These are phyloP conservation scores for Cucumis melo DNA, from an alignment of 306 rosid genomes.

Conservation along the genomic window DNA sequence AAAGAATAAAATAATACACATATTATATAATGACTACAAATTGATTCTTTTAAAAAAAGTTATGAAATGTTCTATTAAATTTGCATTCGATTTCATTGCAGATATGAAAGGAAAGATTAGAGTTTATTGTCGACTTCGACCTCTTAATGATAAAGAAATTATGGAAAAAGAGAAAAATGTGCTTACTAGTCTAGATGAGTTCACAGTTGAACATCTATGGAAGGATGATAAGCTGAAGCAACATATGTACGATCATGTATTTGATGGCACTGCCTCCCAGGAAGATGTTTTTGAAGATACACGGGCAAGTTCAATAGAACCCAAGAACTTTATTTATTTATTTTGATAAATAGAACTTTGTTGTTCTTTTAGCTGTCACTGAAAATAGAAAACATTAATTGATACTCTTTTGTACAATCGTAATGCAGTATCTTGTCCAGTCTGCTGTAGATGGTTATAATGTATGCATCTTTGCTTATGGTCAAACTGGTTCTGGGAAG, in stretches of 20 bases:
- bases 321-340: not conserved
- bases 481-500: slow-evolving; percentile 95
- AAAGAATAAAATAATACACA: not conserved
- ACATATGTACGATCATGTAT: slow-evolving; percentile 70
- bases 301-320: slow-evolving; percentile 42
- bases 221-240: slow-evolving; percentile 72
- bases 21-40: not conserved
- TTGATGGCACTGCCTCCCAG: slow-evolving; percentile 59
- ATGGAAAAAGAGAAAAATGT: slow-evolving; percentile 33
- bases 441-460: slow-evolving; percentile 86
- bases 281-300: slow-evolving; percentile 88
- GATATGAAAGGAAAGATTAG: slow-evolving; percentile 99
- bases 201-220: slow-evolving; percentile 88
- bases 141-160: slow-evolving; percentile 64
- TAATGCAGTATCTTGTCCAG: slow-evolving; percentile 80
- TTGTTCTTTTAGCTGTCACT: not conserved
- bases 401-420: not conserved
- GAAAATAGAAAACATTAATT: not conserved
- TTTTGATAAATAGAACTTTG: not conserved
- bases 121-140: slow-evolving; percentile 82
- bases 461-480: slow-evolving; percentile 89
- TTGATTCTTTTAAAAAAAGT: not conserved
- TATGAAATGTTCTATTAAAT: not conserved
- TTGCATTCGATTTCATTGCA: slow-evolving; percentile 17
- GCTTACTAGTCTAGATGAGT: slow-evolving; percentile 50